These are phyloP conservation scores for Corymbia citriodora DNA, from an alignment of 441 rosid genomes.

Conservation along the genomic window DNA sequence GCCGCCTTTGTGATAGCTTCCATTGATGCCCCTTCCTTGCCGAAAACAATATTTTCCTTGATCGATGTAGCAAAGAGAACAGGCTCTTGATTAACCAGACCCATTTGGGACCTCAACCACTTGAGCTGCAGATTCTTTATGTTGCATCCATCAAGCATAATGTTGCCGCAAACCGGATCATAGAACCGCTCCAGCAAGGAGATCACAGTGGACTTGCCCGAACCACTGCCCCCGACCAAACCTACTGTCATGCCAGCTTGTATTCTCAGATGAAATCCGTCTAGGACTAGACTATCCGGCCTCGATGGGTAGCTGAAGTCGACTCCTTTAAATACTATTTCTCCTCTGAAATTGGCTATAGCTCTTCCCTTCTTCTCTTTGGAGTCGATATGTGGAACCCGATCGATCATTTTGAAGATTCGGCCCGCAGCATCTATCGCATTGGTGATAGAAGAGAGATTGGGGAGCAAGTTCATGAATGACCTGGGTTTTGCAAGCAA, in stretches of 20 bases:
- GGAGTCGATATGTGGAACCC: slow-evolving; percentile 17
- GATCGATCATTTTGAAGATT: slow-evolving; percentile 27
- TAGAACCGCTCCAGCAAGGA: slow-evolving; percentile 39
- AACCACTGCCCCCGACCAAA: slow-evolving; percentile 42
- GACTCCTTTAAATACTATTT: slow-evolving; percentile 28
- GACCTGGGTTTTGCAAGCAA: slow-evolving; percentile 14
- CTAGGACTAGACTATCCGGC: slow-evolving; percentile 20
- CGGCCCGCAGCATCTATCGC: slow-evolving; percentile 20
- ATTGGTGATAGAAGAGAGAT: slow-evolving; percentile 25
- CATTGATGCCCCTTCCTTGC: slow-evolving; percentile 31
- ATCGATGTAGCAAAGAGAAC: slow-evolving; percentile 36
- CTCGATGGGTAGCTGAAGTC: slow-evolving; percentile 35
- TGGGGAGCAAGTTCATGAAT: slow-evolving; percentile 29
- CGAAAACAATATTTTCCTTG: slow-evolving; percentile 40
- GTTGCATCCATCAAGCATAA: slow-evolving; percentile 28
- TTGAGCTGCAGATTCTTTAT: slow-evolving; percentile 29
- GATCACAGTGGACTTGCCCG: slow-evolving; percentile 35
- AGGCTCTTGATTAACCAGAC: slow-evolving; percentile 42
- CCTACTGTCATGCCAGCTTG: slow-evolving; percentile 27
- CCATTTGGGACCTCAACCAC: slow-evolving; percentile 41
- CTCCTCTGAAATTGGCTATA: slow-evolving; percentile 27
- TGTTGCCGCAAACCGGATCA: slow-evolving; percentile 21
- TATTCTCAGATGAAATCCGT: slow-evolving; percentile 24
- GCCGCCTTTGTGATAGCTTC: slow-evolving; percentile 24
- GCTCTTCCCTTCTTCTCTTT: slow-evolving; percentile 22